Percentiles rank a stretch among this genome's conserved stretches.
Evolutionary conservation across 345 rosid genomes (phyloP).

Genomic region (Citrus medica): DNA sequence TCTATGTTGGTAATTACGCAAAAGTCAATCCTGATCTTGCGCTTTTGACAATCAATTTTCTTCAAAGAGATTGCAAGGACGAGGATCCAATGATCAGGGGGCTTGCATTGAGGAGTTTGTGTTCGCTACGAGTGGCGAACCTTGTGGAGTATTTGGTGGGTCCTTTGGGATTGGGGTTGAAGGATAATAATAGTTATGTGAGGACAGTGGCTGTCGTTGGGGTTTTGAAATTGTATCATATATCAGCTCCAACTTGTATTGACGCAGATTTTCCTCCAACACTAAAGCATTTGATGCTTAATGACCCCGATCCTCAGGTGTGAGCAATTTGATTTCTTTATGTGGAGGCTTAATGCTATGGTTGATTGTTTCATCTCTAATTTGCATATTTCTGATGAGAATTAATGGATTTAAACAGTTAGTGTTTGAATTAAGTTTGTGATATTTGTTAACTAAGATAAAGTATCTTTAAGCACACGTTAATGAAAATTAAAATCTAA

Average conservation of each 20-base stretch:
- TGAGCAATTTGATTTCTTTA: slow-evolving; percentile 6
- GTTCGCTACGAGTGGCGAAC: slow-evolving; percentile 82
- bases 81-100: slow-evolving; percentile 97
- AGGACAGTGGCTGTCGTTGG: slow-evolving; percentile 87
- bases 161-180: slow-evolving; percentile 78
- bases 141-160: slow-evolving; percentile 97
- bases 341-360: not conserved
- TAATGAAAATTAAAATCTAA: not conserved
- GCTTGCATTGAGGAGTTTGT: slow-evolving; percentile 87
- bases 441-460: not conserved
- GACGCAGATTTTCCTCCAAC: slow-evolving; percentile 82
- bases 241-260: slow-evolving; percentile 71
- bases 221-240: slow-evolving; percentile 87
- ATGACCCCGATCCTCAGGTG: slow-evolving; percentile 88
- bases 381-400: not conserved
- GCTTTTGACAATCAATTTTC: slow-evolving; percentile 86
- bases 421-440: not conserved
- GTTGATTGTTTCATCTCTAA: not conserved
- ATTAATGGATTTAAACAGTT: not conserved
- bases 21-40: slow-evolving; percentile 96
- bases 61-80: slow-evolving; percentile 96
- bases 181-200: slow-evolving; percentile 83
- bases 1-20: slow-evolving; percentile 95
- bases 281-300: slow-evolving; percentile 85
- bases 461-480: not conserved